A percentile compares a stretch with the other conserved stretches of the same genome.
These are phyloP conservation scores for Populus hybrid DNA, from an alignment of 441 rosid genomes.

Conservation along the genomic window DNA sequence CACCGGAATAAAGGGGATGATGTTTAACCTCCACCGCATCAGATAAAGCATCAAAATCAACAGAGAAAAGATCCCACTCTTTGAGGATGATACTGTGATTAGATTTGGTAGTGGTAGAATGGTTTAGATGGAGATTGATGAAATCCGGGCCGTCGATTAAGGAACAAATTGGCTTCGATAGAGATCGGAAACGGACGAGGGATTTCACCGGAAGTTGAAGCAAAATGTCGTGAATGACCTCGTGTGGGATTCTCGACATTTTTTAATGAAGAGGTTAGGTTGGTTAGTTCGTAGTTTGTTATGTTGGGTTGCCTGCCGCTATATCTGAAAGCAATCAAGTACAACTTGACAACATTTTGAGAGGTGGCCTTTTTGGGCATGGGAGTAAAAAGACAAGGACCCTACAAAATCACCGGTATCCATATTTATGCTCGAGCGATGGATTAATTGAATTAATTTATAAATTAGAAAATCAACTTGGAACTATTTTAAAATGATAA, in stretches of 20 bases:
- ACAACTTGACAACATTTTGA: too few species aligned
- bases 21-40: slow-evolving; percentile 3
- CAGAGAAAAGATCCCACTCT: not conserved
- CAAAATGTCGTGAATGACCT: slow-evolving; percentile 32
- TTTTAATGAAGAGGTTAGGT: not conserved
- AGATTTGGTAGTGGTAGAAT: slow-evolving; percentile 22
- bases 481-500: too few species aligned
- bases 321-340: too few species aligned
- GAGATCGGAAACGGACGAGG: slow-evolving; percentile 32
- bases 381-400: too few species aligned
- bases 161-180: slow-evolving; percentile 22
- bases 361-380: too few species aligned
- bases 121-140: slow-evolving; percentile 26
- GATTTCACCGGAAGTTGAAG: slow-evolving; percentile 21
- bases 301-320: too few species aligned
- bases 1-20: slow-evolving; percentile 29
- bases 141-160: slow-evolving; percentile 32
- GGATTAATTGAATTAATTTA: too few species aligned
- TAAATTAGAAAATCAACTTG: too few species aligned
- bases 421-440: too few species aligned
- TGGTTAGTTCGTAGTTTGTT: too few species aligned
- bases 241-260: slow-evolving; percentile 40
- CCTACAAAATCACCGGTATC: too few species aligned
- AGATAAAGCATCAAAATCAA: slow-evolving; percentile 23
- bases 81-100: slow-evolving; percentile 26